A percentile compares a stretch with the other conserved stretches of the same genome.
Conservation (phyloP, 768 basidiomycete genomes). For the Royoungia palumana region DNA sequence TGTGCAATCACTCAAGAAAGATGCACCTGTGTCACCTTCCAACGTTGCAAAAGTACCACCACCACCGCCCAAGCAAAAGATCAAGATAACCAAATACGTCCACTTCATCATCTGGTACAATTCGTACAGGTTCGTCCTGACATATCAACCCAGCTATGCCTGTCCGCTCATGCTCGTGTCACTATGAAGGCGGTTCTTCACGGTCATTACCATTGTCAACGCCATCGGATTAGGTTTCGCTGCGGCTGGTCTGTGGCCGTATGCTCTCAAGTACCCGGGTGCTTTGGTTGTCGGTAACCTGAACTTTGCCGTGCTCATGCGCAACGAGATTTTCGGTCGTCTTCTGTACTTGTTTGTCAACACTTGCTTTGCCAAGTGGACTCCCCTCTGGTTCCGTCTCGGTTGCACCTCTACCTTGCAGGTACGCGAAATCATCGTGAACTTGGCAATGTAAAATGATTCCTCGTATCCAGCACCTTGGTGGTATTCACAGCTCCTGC, state of each 20-base stretch:
- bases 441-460: slow-evolving; percentile 4
- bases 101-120: slow-evolving; percentile 73
- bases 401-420: slow-evolving; percentile 72
- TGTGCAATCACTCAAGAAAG: slow-evolving; percentile 41
- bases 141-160: background rate
- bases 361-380: slow-evolving; percentile 79
- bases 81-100: slow-evolving; percentile 58
- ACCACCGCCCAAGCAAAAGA: slow-evolving; percentile 42
- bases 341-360: slow-evolving; percentile 68
- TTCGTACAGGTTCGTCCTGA: slow-evolving; percentile 56
- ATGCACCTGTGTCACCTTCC: slow-evolving; percentile 34
- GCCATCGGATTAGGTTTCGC: slow-evolving; percentile 58
- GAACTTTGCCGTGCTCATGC: slow-evolving; percentile 66
- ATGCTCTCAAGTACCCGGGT: slow-evolving; percentile 61
- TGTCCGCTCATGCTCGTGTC: slow-evolving; percentile 11
- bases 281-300: slow-evolving; percentile 76
- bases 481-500: slow-evolving; percentile 77
- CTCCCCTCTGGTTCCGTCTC: slow-evolving; percentile 68
- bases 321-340: slow-evolving; percentile 84
- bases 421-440: slow-evolving; percentile 30
- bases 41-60: slow-evolving; percentile 35
- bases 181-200: slow-evolving; percentile 65
- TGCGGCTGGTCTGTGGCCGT: slow-evolving; percentile 61
- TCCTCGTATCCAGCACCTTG: slow-evolving; percentile 54
- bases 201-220: slow-evolving; percentile 57